These are phyloP conservation scores for Canariomyces notabilis DNA, from an alignment of 2,329 filamentous ascomycete species.

Conservation along the genomic window DNA sequence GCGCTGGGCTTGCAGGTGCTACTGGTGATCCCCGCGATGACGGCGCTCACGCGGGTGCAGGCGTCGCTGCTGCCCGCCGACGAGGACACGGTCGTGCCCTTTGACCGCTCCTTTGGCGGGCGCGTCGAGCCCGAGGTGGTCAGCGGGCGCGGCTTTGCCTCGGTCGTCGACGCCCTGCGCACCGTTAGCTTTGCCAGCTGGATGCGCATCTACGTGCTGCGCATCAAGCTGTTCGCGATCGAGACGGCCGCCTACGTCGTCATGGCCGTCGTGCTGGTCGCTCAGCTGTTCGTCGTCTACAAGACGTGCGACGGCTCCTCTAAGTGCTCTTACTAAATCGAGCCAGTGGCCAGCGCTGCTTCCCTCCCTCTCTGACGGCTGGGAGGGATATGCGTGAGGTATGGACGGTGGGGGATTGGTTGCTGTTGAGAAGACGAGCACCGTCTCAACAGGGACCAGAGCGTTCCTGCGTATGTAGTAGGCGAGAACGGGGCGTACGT, in stretches of 20 bases:
- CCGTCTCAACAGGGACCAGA: too few species aligned
- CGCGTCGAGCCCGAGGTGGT: constrained; percentile 69
- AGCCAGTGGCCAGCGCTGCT: too few species aligned
- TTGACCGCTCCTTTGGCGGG: constrained; percentile 81
- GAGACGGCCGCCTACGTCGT: constrained; percentile 43
- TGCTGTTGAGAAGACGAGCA: too few species aligned
- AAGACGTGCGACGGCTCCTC: constrained; percentile 17
- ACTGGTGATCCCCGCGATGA: constrained; percentile 68
- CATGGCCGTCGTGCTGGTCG: constrained; percentile 32
- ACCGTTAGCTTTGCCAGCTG: constrained; percentile 70
- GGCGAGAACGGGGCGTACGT: too few species aligned
- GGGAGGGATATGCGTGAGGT: neutral
- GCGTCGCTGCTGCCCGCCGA: constrained; percentile 79
- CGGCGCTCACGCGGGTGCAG: constrained; percentile 76
- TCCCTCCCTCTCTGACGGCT: too few species aligned
- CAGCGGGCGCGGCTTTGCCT: constrained; percentile 66
- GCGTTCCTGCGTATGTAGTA: too few species aligned
- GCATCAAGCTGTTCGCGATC: constrained; percentile 64
- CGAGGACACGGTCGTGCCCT: constrained; percentile 79
- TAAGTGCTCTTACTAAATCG: neutral
- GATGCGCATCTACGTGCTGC: constrained; percentile 67
- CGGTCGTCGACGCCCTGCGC: constrained; percentile 71
- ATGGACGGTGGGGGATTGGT: too few species aligned
- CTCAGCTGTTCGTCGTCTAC: constrained; percentile 39
- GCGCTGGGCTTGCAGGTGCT: constrained; percentile 51